These are phyloP conservation scores for Chamaecrista fasciculata DNA, from an alignment of 306 rosid genomes.

Conservation along the genomic window DNA sequence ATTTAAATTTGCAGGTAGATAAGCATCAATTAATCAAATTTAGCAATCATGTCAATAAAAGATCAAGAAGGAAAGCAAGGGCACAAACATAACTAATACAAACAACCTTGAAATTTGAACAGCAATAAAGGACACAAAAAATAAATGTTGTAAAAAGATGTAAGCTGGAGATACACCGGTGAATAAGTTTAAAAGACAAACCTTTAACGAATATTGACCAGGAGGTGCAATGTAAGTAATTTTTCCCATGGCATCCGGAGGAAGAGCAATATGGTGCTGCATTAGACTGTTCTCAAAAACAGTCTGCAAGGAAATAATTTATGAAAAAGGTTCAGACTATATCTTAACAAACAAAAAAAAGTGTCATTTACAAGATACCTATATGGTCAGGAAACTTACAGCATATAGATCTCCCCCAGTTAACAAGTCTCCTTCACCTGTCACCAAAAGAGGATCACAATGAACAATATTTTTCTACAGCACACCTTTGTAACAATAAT, in stretches of 20 bases:
- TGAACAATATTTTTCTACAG: not conserved
- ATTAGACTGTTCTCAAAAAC: constrained; percentile 90
- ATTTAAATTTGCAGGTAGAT: constrained; percentile 3
- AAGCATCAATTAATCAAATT: not conserved
- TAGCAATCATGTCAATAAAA: constrained; percentile 8
- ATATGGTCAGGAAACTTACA: constrained; percentile 52
- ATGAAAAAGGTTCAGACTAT: constrained; percentile 19
- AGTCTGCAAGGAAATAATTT: constrained; percentile 52
- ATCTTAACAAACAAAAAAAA: constrained; percentile 2
- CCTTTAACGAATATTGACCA: constrained; percentile 96
- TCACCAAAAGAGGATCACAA: constrained; percentile 5
- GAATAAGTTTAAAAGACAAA: constrained; percentile 29
- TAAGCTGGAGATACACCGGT: not conserved
- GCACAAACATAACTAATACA: not conserved
- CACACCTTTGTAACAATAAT: not conserved
- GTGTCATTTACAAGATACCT: constrained; percentile 17
- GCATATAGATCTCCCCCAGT: constrained; percentile 99
- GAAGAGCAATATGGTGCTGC: constrained; percentile 89
- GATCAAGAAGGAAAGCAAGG: constrained; percentile 12
- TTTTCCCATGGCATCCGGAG: constrained; percentile 98
- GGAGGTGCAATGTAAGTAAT: constrained; percentile 81
- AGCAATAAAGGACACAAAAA: constrained; percentile 1
- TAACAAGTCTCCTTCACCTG: constrained; percentile 91
- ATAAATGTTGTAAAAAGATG: constrained; percentile 13
- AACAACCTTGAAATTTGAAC: not conserved